Percentiles rank a stretch among this genome's conserved stretches.
phyloP scores from a whole-genome alignment of 208 protist genomes.

The Acanthamoeba divionensis region DNA sequence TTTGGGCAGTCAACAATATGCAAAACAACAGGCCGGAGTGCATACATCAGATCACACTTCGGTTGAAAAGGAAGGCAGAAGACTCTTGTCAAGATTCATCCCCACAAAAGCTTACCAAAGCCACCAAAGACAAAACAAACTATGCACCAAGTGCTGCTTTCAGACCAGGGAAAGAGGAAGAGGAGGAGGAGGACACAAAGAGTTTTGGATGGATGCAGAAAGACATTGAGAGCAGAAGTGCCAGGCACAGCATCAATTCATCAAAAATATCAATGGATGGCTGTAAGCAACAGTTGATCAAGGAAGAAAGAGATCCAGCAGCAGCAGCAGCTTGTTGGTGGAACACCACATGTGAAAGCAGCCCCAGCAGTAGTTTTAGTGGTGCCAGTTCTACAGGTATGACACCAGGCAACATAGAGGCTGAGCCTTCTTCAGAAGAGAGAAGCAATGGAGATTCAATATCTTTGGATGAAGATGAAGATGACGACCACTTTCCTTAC shows the following conservation, averaged over 20 bases:
- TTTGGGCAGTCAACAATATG: background rate
- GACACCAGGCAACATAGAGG: no score
- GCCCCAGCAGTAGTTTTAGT: no score
- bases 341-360: background rate
- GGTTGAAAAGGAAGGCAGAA: background rate
- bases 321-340: background rate
- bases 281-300: background rate
- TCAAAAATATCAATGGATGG: background rate
- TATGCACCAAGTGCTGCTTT: background rate
- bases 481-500: constrained; percentile 13
- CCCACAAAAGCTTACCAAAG: background rate
- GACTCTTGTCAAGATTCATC: background rate
- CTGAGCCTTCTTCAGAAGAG: no score
- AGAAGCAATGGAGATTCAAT: background rate
- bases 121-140: background rate
- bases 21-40: constrained; percentile 20
- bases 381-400: no score
- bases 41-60: background rate
- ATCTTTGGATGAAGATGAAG: background rate
- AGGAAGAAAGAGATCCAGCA: background rate
- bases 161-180: background rate
- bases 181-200: background rate
- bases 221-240: background rate
- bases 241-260: background rate
- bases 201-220: background rate